A percentile compares a stretch with the other conserved stretches of the same genome.
phyloP scores from a whole-genome alignment of 305 asterid species.

The Plantago coronopus region DNA sequence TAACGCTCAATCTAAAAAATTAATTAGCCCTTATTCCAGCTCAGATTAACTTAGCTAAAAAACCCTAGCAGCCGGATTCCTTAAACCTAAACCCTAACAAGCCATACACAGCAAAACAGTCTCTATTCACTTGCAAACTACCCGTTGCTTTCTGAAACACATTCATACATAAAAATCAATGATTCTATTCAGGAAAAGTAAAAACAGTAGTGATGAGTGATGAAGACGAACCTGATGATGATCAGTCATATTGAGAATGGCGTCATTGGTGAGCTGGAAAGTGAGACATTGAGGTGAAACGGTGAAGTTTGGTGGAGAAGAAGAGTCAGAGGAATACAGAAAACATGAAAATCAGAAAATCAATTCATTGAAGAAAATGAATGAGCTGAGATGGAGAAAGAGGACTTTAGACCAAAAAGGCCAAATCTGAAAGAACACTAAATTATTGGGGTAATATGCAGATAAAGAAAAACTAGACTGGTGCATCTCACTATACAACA shows the following conservation, averaged over 20 bases:
- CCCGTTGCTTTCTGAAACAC: not conserved
- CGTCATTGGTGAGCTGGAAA: constrained; percentile 39
- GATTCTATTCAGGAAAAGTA: not conserved
- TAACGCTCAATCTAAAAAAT: no score
- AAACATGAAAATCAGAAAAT: constrained; percentile 43
- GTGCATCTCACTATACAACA: no score
- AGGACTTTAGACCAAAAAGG: no score
- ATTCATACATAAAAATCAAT: not conserved
- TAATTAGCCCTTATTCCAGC: no score
- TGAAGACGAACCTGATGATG: constrained; percentile 50
- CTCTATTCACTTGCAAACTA: not conserved
- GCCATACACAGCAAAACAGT: not conserved
- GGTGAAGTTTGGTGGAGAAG: constrained; percentile 33
- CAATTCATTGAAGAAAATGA: not conserved
- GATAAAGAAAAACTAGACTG: no score
- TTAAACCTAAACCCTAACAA: not conserved
- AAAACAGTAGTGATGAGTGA: not conserved
- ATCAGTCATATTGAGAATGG: constrained; percentile 57
- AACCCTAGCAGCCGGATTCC: not conserved
- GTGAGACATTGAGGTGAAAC: constrained; percentile 27
- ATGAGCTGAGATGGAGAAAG: constrained; percentile 8
- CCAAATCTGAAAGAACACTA: no score
- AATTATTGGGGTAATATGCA: no score
- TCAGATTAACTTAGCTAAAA: not conserved
- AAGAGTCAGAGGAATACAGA: constrained; percentile 29